A percentile compares a stretch with the other conserved stretches of the same genome.
Evolutionary conservation across 176 grass and related monocot genomes (phyloP).

Genomic region (Raddia guianensis): DNA sequence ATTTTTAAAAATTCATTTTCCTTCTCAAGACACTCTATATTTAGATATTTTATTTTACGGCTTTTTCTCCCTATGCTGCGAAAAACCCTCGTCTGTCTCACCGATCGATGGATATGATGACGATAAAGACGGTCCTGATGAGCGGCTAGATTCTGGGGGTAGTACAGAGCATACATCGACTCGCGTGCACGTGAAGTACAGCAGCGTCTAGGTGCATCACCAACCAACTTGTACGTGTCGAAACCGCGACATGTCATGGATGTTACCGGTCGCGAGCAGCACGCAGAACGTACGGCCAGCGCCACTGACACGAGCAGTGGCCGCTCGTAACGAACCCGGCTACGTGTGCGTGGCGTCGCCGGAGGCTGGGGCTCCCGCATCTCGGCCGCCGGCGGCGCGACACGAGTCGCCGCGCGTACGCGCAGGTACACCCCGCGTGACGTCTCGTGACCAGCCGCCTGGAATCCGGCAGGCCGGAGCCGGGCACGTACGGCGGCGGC

Average conservation of each 20-base stretch:
- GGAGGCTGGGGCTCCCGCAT: background rate
- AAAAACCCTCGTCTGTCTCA: too few relatives aligned
- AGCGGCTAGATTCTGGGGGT: background rate
- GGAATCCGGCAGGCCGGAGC: background rate
- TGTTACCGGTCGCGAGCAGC: background rate
- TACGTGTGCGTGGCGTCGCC: background rate
- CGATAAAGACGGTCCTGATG: too few relatives aligned
- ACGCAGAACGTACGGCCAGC: background rate
- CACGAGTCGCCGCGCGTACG: background rate
- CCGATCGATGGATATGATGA: too few relatives aligned
- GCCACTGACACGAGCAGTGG: conserved; percentile 4
- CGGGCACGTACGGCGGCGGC: background rate
- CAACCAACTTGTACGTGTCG: background rate
- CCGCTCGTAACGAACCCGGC: background rate
- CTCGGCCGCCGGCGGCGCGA: background rate
- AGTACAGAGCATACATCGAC: background rate
- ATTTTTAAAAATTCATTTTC: too few relatives aligned
- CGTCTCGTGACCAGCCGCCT: conserved; percentile 10
- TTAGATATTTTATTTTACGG: too few relatives aligned
- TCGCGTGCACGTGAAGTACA: conserved; percentile 7
- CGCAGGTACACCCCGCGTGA: background rate
- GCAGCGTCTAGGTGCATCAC: conserved; percentile 45
- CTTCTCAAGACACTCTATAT: too few relatives aligned
- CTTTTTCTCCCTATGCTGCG: too few relatives aligned
- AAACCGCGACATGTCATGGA: conserved; percentile 17